Evolutionary conservation across 1,284 basidiomycete species (phyloP).

Genomic region (Sporisorium exsertum): DNA sequence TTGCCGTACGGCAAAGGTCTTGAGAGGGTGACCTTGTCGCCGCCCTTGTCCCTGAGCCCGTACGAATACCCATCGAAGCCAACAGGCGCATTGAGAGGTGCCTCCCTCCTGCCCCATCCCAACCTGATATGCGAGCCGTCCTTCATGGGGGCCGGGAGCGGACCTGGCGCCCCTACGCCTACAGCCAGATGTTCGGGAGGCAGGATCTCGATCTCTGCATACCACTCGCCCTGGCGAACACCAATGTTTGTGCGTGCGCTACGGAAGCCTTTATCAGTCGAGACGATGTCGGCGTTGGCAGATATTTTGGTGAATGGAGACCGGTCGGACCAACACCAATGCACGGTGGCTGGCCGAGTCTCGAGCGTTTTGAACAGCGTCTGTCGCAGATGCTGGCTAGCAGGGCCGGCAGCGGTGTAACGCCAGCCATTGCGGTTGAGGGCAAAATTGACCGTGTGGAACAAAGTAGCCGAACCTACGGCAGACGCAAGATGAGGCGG

Average conservation of each 20-base stretch:
- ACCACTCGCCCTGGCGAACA: conserved; percentile 91
- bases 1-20: conserved; percentile 79
- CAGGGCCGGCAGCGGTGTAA: conserved; percentile 63
- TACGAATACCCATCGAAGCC: conserved; percentile 96
- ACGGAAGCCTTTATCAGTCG: conserved; percentile 88
- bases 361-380: conserved; percentile 62
- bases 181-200: conserved; percentile 70
- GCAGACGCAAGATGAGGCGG: conserved; percentile 44
- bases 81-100: conserved; percentile 88
- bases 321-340: conserved; percentile 76
- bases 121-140: conserved; percentile 85
- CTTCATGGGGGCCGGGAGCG: conserved; percentile 52
- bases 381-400: conserved; percentile 50
- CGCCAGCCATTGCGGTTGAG: conserved; percentile 65
- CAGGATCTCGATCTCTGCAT: conserved; percentile 87
- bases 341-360: conserved; percentile 50
- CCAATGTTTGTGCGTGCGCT: conserved; percentile 90
- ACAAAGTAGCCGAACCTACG: conserved; percentile 29
- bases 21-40: conserved; percentile 88
- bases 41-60: conserved; percentile 87
- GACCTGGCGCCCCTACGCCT: conserved; percentile 70
- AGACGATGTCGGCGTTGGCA: conserved; percentile 80
- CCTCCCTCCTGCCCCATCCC: conserved; percentile 92
- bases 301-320: conserved; percentile 79
- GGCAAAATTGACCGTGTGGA: conserved; percentile 54